Evolutionary conservation across 164 flowering plant species (phyloP).

Genomic region (Taxillus chinensis): DNA sequence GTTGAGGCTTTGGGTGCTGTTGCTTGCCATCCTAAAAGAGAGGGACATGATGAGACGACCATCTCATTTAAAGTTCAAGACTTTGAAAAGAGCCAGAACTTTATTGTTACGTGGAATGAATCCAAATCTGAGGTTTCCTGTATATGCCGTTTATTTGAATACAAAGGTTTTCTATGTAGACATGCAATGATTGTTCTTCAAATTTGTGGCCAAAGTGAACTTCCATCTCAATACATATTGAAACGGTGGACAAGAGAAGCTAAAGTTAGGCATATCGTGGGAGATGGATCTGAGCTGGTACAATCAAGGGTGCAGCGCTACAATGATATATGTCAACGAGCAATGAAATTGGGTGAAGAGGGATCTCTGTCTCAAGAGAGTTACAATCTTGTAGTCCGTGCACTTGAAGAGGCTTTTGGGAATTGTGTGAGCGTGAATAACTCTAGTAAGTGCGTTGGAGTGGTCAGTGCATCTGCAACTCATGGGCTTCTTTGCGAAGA

Average conservation of each 20-base stretch:
- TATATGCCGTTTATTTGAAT: slow-evolving; percentile 1
- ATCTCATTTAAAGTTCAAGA: background rate
- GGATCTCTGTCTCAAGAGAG: slow-evolving; percentile 2
- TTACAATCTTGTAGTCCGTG: background rate
- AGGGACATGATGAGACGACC: background rate
- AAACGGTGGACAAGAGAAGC: slow-evolving; percentile 4
- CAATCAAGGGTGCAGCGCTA: slow-evolving; percentile 3
- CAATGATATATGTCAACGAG: slow-evolving; percentile 2
- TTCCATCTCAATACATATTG: slow-evolving; percentile 2
- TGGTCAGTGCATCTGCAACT: background rate
- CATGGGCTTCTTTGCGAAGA: slow-evolving; percentile 4
- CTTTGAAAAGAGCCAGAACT: slow-evolving; percentile 1
- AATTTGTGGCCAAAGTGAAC: slow-evolving; percentile 1
- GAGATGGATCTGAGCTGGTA: background rate
- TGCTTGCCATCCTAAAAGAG: slow-evolving; percentile 4
- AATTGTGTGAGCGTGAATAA: slow-evolving; percentile 1
- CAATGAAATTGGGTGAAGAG: slow-evolving; percentile 1
- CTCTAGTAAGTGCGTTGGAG: background rate
- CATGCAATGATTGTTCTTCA: slow-evolving; percentile 4
- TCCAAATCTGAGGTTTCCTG: slow-evolving; percentile 1
- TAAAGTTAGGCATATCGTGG: background rate
- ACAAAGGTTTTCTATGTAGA: background rate
- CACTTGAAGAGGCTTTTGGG: background rate
- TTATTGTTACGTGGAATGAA: background rate
- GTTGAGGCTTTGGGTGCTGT: slow-evolving; percentile 2